Conservation (phyloP, 352 stramenopile genomes). For the Pseudoperonospora humuli region DNA sequence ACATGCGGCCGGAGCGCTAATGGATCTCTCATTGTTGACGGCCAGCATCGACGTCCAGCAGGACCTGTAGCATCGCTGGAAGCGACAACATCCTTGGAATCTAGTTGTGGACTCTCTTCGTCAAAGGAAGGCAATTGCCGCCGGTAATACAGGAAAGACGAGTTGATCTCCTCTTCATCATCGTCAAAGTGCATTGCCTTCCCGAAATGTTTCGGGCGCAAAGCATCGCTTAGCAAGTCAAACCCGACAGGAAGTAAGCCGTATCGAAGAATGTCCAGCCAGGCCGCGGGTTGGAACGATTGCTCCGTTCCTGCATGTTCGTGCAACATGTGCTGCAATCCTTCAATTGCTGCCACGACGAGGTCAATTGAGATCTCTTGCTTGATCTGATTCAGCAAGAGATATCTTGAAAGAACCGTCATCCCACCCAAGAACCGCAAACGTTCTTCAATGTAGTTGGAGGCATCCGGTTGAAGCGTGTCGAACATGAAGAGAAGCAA, state of each 20-base stretch:
- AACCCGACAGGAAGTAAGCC: conserved; percentile 51
- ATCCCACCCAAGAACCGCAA: conserved; percentile 54
- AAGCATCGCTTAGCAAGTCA: conserved; percentile 36
- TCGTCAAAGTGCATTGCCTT: conserved; percentile 17
- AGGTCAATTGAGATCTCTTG: conserved; percentile 36
- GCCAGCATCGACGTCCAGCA: conserved; percentile 26
- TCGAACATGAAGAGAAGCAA: conserved; percentile 51
- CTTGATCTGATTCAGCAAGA: conserved; percentile 30
- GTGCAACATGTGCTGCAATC: conserved; percentile 45
- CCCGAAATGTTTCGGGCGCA: conserved; percentile 2
- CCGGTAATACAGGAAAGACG: conserved; percentile 47
- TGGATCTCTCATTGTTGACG: conserved; percentile 55
- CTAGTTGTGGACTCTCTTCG: conserved; percentile 3
- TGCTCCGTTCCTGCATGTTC: conserved; percentile 23
- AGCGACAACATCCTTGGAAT: background rate
- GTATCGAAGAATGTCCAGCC: conserved; percentile 52
- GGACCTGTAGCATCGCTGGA: conserved; percentile 2
- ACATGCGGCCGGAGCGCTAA: conserved; percentile 48
- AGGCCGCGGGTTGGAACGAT: conserved; percentile 35
- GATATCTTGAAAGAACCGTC: conserved; percentile 38
- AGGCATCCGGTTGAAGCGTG: conserved; percentile 25
- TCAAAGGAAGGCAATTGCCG: conserved; percentile 31
- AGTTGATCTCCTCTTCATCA: conserved; percentile 30
- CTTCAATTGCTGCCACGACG: conserved; percentile 36
- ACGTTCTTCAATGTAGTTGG: conserved; percentile 33